Conservation (phyloP, 129 eudicot genomes). For the Chrysanthemum lavandulifolium region DNA sequence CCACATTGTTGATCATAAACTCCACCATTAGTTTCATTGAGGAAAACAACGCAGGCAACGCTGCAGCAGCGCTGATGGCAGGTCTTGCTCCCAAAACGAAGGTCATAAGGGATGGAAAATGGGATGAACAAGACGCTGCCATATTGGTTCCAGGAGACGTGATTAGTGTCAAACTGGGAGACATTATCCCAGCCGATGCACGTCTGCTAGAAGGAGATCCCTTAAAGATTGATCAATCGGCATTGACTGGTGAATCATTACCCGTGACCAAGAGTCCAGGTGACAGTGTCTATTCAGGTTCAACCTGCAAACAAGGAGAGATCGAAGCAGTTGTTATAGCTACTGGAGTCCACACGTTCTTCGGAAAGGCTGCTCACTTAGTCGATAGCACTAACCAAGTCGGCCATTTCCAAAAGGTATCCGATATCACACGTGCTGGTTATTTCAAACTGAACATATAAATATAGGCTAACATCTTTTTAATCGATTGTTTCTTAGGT, state of each 20-base stretch:
- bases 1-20: conserved; percentile 62
- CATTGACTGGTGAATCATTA: conserved; percentile 84
- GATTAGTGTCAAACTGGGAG: conserved; percentile 81
- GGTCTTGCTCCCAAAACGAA: conserved; percentile 93
- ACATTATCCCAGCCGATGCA: conserved; percentile 84
- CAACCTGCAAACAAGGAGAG: conserved; percentile 94
- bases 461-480: background rate
- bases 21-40: conserved; percentile 88
- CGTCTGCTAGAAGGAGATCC: conserved; percentile 90
- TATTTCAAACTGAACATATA: no score
- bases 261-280: conserved; percentile 80
- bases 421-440: background rate
- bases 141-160: conserved; percentile 84
- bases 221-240: conserved; percentile 82
- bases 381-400: conserved; percentile 90
- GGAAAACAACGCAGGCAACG: conserved; percentile 94
- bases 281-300: conserved; percentile 74
- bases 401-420: conserved; percentile 91
- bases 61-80: conserved; percentile 90
- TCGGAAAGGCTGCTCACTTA: conserved; percentile 93
- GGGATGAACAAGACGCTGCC: conserved; percentile 81
- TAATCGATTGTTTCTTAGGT: conserved; percentile 41
- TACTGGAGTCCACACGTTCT: conserved; percentile 86
- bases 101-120: conserved; percentile 81
- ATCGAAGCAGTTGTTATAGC: conserved; percentile 89